Percentiles rank a stretch among this genome's conserved stretches.
These are phyloP conservation scores for Psilocybe sp. DNA, from an alignment of 768 basidiomycete species.

Conservation along the genomic window DNA sequence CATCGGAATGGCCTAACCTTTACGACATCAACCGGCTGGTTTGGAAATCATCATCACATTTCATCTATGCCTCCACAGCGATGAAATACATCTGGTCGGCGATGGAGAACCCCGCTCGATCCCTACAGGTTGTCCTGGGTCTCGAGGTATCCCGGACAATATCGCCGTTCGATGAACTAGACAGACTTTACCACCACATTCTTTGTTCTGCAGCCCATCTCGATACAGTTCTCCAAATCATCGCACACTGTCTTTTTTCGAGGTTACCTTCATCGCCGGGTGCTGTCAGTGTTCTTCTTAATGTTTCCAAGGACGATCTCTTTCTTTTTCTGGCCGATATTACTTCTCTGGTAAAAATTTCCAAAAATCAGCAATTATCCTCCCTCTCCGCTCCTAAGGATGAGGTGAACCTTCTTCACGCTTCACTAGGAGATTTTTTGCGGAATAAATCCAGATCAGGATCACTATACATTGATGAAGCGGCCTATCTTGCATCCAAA, in stretches of 20 bases:
- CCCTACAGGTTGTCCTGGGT: conserved; percentile 2
- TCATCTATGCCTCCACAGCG: conserved; percentile 3
- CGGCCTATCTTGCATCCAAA: neutral
- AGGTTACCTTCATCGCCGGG: neutral
- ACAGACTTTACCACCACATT: conserved; percentile 2
- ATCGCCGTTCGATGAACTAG: neutral
- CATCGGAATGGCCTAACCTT: neutral
- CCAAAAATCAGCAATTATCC: too few relatives aligned
- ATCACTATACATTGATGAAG: neutral
- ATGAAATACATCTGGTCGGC: neutral
- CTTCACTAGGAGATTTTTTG: conserved; percentile 6
- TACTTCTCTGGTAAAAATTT: neutral
- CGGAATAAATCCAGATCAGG: neutral
- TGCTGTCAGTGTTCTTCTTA: neutral
- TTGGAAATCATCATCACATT: too few relatives aligned
- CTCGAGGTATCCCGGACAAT: too few relatives aligned
- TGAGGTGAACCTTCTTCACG: conserved; percentile 3
- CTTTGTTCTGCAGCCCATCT: neutral
- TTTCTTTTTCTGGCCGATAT: neutral
- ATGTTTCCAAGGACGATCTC: neutral
- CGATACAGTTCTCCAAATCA: neutral
- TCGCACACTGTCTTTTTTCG: too few relatives aligned
- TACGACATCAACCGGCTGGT: neutral
- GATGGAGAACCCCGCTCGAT: neutral
- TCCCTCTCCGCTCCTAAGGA: neutral